Evolutionary conservation across 2,329 filamentous ascomycete species (phyloP).

Genomic region (Pseudonectria buxi): DNA sequence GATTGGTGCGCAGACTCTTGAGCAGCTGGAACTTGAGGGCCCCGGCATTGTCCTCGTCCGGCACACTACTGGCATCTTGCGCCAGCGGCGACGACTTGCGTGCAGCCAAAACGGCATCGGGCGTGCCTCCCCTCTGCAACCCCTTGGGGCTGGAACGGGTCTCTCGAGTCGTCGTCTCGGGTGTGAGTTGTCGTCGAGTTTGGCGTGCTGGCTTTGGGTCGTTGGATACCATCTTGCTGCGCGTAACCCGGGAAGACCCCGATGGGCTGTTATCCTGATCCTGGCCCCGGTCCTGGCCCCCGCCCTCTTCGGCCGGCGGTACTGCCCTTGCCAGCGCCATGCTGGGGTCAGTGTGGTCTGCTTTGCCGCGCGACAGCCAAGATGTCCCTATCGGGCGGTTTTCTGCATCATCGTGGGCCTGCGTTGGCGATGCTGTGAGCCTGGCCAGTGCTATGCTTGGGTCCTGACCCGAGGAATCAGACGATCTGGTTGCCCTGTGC

Average conservation of each 20-base stretch:
- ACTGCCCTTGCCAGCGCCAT: constrained; percentile 15
- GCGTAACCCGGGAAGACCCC: constrained; percentile 19
- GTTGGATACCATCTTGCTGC: constrained; percentile 17
- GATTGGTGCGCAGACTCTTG: constrained; percentile 39
- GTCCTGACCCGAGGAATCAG: constrained; percentile 18
- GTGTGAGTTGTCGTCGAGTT: constrained; percentile 15
- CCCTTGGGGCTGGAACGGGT: constrained; percentile 17
- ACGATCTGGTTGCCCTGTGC: constrained; percentile 18
- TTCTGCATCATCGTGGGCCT: constrained; percentile 9
- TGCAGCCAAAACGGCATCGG: constrained; percentile 11
- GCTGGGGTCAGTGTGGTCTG: constrained; percentile 20
- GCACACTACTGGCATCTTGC: constrained; percentile 13
- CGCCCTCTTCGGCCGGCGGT: neutral
- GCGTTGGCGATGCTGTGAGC: constrained; percentile 9
- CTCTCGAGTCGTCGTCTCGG: constrained; percentile 17
- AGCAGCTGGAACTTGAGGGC: constrained; percentile 40
- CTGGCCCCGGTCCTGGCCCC: constrained; percentile 3
- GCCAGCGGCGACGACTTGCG: constrained; percentile 24
- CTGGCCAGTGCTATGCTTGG: constrained; percentile 25
- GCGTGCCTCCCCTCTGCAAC: constrained; percentile 13
- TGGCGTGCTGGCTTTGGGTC: constrained; percentile 19
- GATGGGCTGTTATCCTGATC: constrained; percentile 14
- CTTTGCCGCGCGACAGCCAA: constrained; percentile 23
- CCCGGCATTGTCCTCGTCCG: constrained; percentile 23
- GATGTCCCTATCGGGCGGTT: constrained; percentile 14